Evolutionary conservation across 2,329 filamentous ascomycete genomes (phyloP), one percentile per base, ranked within the genome.

Genomic region (Escovopsis sp.): DNA sequence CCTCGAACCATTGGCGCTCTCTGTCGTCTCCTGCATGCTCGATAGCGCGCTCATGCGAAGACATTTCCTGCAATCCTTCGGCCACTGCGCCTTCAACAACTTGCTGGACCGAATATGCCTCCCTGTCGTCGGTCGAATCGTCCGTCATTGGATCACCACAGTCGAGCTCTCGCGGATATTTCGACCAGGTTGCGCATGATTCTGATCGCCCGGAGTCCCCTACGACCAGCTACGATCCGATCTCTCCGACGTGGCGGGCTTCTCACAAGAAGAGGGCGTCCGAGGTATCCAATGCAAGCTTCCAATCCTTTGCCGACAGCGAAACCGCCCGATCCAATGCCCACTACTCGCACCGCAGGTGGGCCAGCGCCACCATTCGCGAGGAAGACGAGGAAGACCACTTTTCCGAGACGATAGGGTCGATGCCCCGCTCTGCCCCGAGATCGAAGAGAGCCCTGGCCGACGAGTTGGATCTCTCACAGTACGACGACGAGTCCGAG

Each of bases 81-180:
- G 44, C 51, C 31, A 66, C 31, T 44, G 58, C 38, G 57, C 59
- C 37, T 57, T 65, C 16, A 36, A 46, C 71, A 39, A n/a, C n/a
- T n/a, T 68, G 76, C 35, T 87, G 79, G 72, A 39, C 46, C 7
- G 41, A 43, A 7, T 45, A 25, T 19, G 48, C 51, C 8, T 50
- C 51, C 77, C 79, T 17, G 49, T 69, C 36, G 65, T 79, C 47
- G 72, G 9, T 74, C 79, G 39, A 67, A 72, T 84, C 80, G 2
- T 93, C 87, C 0, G 68, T 79, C 2, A 79, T 86, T 2, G 86
- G 78, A 46, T 94, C 88, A 4, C 87, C 90, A 0, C 70, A 68
- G 31, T 90, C 85, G 2, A 75, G 74, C 21, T 75, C 76, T 42
- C 73, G 79, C 14, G 71, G 71, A 34, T 84, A 82, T 32, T 94